Base-by-base conservation (phyloP, 805 yeast species). In the Ogataea ramenticola region DNA sequence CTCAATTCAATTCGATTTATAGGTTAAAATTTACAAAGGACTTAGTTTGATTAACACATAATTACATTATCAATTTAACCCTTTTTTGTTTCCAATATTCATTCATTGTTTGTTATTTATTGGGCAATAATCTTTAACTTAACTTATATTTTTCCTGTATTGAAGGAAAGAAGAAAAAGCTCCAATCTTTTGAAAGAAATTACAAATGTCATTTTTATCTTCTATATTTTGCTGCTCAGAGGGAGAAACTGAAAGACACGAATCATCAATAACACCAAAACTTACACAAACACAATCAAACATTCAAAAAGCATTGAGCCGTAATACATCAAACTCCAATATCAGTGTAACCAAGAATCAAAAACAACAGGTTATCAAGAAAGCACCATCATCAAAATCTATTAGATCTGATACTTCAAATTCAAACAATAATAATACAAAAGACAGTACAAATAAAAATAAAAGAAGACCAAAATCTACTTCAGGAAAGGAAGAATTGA, bases 211-310 rank as follows among this genome's bases (percentile, higher is more conserved):
- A 36, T 60, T 64, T 51, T 46, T 63, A 44, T 56, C 66, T 15
- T 51, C 60, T 8, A 39, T 65, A 29, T 51, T 65, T 46, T 65
- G 69, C 46, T 65, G 69, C 49, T 49, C 51, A 34, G 59, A 54
- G 36, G 43, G 37, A 21, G 60, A 58, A 40, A 52, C 58, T 44
- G 58, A 50, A 26, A 51, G 58, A 49, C 58, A 54, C 46, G 60
- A 61, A 49, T 38, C 55, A 27, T 43, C 51, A 24, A 46, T 53
- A 27, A 48, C 55, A 31, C 61, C 57, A 34, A 51, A 49, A 39
- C 41, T 62, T 30, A 51, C 62, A 7, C 55, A 56, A 41, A 57
- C 66, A 14, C 68, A 64, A 41, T 60, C 67, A 20, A 62, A 57
- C 46, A 47, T 65, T 31, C 66, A 63, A 46, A 61, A 53, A 42